These are phyloP conservation scores for Phialophora expanda DNA, from an alignment of 2,329 filamentous ascomycete species.

Conservation along the genomic window DNA sequence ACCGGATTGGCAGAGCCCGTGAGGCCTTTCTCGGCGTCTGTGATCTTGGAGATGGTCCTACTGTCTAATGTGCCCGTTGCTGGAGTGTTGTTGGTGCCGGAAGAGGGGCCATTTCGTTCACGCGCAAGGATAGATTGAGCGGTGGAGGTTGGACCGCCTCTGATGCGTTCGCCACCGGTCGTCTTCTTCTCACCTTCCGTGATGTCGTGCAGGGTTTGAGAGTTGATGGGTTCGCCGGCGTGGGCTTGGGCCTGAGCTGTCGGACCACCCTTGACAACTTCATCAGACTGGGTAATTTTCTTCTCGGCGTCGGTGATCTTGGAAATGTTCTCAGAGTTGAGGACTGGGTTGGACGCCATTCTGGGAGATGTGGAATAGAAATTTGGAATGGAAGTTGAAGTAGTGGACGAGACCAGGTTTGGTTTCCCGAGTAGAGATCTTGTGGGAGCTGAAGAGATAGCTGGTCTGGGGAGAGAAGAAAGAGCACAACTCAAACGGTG, in stretches of 20 bases:
- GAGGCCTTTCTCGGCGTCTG: slow-evolving; percentile 48
- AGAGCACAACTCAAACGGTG: neutral
- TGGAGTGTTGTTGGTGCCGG: neutral
- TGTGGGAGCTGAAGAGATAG: neutral
- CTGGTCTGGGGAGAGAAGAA: neutral
- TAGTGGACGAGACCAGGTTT: neutral
- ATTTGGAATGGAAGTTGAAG: neutral
- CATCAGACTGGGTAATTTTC: slow-evolving; percentile 45
- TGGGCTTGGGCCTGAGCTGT: slow-evolving; percentile 51
- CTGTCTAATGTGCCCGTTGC: slow-evolving; percentile 25
- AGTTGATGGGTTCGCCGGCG: slow-evolving; percentile 43
- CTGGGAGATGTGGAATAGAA: neutral
- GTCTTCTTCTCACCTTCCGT: slow-evolving; percentile 49
- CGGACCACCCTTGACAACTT: slow-evolving; percentile 47
- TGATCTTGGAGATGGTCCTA: slow-evolving; percentile 49
- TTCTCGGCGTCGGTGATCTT: slow-evolving; percentile 50
- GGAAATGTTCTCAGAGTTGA: slow-evolving; percentile 44
- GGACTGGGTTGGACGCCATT: slow-evolving; percentile 12
- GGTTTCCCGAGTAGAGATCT: neutral
- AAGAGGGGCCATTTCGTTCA: slow-evolving; percentile 6
- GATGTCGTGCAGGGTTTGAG: slow-evolving; percentile 48
- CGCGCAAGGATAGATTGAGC: slow-evolving; percentile 17
- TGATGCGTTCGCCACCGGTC: slow-evolving; percentile 41
- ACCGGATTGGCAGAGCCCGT: slow-evolving; percentile 47
- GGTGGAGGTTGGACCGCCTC: slow-evolving; percentile 7